phyloP scores from a whole-genome alignment of 768 basidiomycete genomes.

The Pulveroboletus frians region DNA sequence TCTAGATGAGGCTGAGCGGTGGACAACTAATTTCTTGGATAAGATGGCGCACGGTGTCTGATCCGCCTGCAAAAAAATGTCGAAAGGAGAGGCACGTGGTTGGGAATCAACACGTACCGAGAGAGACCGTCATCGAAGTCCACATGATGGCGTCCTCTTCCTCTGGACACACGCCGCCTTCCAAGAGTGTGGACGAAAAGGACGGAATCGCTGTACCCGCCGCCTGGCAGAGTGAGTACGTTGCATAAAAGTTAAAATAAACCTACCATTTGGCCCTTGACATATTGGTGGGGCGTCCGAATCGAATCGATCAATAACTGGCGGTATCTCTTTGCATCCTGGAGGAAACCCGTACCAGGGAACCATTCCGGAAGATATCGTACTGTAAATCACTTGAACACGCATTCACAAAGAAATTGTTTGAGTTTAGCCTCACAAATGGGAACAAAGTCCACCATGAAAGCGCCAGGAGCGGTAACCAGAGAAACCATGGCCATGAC shows the following conservation, averaged over 20 bases:
- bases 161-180: slow-evolving; percentile 7
- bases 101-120: slow-evolving; percentile 1
- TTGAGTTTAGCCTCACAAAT: slow-evolving; percentile 4
- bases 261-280: slow-evolving; percentile 43
- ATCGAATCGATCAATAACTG: slow-evolving; percentile 34
- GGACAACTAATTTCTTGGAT: slow-evolving; percentile 33
- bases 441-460: slow-evolving; percentile 22
- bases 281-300: slow-evolving; percentile 40
- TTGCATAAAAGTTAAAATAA: not conserved
- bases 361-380: slow-evolving; percentile 32
- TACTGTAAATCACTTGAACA: slow-evolving; percentile 15
- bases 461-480: slow-evolving; percentile 6
- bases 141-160: slow-evolving; percentile 22
- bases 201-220: slow-evolving; percentile 15
- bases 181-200: slow-evolving; percentile 15
- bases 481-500: slow-evolving; percentile 15
- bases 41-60: slow-evolving; percentile 40
- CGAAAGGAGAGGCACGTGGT: not conserved
- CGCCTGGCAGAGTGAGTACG: slow-evolving; percentile 9
- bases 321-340: slow-evolving; percentile 24
- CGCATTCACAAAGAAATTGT: not conserved
- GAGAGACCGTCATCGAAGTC: slow-evolving; percentile 5
- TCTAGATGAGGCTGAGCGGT: not conserved
- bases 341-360: slow-evolving; percentile 33
- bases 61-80: slow-evolving; percentile 29